These are phyloP conservation scores for Spathaspora gorwiae DNA, from an alignment of 805 yeast species.

Conservation along the genomic window DNA sequence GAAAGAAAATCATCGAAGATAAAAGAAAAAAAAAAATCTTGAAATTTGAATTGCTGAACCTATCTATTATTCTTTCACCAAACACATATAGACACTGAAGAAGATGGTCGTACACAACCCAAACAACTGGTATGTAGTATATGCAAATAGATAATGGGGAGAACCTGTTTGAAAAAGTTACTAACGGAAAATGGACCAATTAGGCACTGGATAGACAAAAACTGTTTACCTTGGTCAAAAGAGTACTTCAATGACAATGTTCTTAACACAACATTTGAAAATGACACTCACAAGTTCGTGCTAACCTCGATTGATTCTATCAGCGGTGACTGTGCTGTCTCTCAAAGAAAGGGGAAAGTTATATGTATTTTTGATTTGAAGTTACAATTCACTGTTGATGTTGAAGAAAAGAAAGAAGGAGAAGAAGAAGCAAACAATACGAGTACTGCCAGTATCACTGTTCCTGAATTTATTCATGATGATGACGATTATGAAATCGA, in stretches of 20 bases:
- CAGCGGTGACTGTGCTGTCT: constrained; percentile 75
- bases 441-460: constrained; percentile 29
- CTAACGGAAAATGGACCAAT: background rate
- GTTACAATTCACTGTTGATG: constrained; percentile 44
- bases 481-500: constrained; percentile 58
- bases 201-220: constrained; percentile 70
- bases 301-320: constrained; percentile 40
- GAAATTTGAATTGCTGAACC: background rate
- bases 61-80: background rate
- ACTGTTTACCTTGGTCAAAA: constrained; percentile 62
- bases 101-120: constrained; percentile 67
- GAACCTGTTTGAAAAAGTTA: background rate
- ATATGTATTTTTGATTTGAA: constrained; percentile 69
- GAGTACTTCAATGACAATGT: constrained; percentile 43
- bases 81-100: background rate
- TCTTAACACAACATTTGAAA: constrained; percentile 20
- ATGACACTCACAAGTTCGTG: constrained; percentile 19
- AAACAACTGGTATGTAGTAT: constrained; percentile 52
- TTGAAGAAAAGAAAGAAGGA: constrained; percentile 32
- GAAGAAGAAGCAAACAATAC: constrained; percentile 2
- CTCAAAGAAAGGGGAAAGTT: constrained; percentile 79
- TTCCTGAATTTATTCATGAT: constrained; percentile 76
- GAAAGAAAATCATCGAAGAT: constrained; percentile 1
- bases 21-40: background rate
- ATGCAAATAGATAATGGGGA: background rate